Conservation (phyloP, 345 rosid genomes). For the Eucalyptus tenuipes region DNA sequence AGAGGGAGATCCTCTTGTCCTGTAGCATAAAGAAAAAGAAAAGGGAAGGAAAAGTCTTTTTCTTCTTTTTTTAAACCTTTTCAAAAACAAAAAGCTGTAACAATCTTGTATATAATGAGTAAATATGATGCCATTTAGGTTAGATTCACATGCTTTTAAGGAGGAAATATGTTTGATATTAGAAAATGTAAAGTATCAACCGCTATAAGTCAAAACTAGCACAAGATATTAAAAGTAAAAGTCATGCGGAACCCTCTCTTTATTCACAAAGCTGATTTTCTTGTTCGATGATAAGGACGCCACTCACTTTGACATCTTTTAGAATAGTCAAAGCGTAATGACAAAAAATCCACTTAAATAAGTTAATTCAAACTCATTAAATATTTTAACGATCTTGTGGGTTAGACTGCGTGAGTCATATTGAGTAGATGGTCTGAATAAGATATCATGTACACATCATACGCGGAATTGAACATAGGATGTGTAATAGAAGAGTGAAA, state of each 20-base stretch:
- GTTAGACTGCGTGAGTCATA: neutral
- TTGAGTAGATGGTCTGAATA: neutral
- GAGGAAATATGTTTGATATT: neutral
- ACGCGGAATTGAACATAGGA: accelerated
- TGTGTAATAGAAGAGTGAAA: neutral
- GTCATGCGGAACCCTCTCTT: neutral
- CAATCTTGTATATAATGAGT: neutral
- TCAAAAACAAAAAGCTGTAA: neutral
- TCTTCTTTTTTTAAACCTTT: neutral
- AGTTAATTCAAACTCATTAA: neutral
- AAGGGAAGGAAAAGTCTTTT: neutral
- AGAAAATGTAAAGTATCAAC: neutral
- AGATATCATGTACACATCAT: neutral
- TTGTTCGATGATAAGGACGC: neutral
- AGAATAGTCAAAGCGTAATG: neutral
- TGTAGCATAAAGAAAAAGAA: neutral
- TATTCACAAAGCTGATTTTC: neutral
- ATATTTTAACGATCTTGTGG: neutral
- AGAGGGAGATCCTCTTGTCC: neutral
- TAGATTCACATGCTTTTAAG: neutral
- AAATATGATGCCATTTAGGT: neutral
- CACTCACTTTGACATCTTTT: neutral
- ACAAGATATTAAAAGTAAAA: neutral
- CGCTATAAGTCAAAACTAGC: neutral
- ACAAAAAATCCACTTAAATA: neutral